Conservation (phyloP, 164 flowering plant genomes). For the Sedum album region DNA sequence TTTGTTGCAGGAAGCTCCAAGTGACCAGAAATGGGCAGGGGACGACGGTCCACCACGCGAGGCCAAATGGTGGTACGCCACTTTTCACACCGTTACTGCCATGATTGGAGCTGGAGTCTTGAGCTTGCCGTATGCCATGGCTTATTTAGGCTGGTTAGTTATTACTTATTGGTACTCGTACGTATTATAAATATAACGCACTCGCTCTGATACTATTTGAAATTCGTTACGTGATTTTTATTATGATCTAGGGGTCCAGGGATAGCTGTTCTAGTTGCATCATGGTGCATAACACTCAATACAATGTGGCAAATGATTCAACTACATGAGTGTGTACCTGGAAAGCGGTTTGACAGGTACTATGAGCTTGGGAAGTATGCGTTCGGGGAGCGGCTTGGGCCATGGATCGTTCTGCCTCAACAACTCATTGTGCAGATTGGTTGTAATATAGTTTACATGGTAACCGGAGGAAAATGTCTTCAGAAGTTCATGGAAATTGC, state of each 20-base stretch:
- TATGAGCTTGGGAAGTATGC: slow-evolving; percentile 62
- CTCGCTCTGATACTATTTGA: neutral
- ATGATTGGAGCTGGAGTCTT: slow-evolving; percentile 98
- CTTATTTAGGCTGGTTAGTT: slow-evolving; percentile 76
- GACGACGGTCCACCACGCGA: slow-evolving; percentile 40
- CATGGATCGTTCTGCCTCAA: slow-evolving; percentile 86
- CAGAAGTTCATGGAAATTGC: slow-evolving; percentile 70
- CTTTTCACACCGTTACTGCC: slow-evolving; percentile 88
- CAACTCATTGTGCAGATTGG: slow-evolving; percentile 84
- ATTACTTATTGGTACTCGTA: too few relatives aligned
- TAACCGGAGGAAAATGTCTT: slow-evolving; percentile 81
- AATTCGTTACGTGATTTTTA: too few relatives aligned
- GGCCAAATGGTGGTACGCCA: slow-evolving; percentile 90
- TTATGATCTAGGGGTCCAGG: slow-evolving; percentile 83
- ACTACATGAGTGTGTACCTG: slow-evolving; percentile 78
- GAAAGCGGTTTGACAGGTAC: slow-evolving; percentile 74
- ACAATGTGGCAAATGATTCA: slow-evolving; percentile 87
- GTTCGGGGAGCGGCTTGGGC: slow-evolving; percentile 67
- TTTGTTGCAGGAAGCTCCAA: slow-evolving; percentile 31
- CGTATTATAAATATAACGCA: neutral
- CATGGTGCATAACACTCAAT: slow-evolving; percentile 81
- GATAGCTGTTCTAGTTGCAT: slow-evolving; percentile 37
- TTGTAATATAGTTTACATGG: slow-evolving; percentile 85
- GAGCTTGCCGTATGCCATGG: slow-evolving; percentile 88
- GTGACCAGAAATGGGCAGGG: slow-evolving; percentile 29